phyloP scores from a whole-genome alignment of 768 basidiomycete genomes.

The Lentinula edodes region DNA sequence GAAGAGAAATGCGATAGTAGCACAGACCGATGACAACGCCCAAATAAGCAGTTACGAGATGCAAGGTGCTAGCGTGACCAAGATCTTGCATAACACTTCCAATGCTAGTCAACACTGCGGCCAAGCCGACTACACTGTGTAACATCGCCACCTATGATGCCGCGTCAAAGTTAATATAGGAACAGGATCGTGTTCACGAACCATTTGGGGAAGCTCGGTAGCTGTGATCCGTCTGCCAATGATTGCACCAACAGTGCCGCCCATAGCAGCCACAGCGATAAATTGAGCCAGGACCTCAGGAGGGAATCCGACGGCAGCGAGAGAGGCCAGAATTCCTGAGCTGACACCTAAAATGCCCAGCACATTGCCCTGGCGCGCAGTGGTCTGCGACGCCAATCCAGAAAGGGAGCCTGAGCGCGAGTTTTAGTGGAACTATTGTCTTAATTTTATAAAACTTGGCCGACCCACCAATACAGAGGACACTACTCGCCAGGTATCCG shows the following conservation, averaged over 20 bases:
- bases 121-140: slow-evolving; percentile 87
- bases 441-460: neutral
- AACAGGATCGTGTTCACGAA: slow-evolving; percentile 20
- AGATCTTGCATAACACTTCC: slow-evolving; percentile 73
- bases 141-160: slow-evolving; percentile 49
- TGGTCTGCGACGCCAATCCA: slow-evolving; percentile 71
- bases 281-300: slow-evolving; percentile 73
- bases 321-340: slow-evolving; percentile 74
- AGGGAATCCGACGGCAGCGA: slow-evolving; percentile 80
- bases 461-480: slow-evolving; percentile 73
- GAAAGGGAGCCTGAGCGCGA: slow-evolving; percentile 60
- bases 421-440: slow-evolving; percentile 1
- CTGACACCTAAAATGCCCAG: slow-evolving; percentile 85
- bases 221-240: slow-evolving; percentile 82
- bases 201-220: slow-evolving; percentile 84
- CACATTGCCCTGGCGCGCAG: slow-evolving; percentile 83
- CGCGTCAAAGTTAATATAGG: neutral
- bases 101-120: slow-evolving; percentile 83
- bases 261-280: slow-evolving; percentile 69
- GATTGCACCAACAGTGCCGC: slow-evolving; percentile 61
- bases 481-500: slow-evolving; percentile 77
- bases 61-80: slow-evolving; percentile 63
- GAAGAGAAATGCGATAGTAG: neutral
- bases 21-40: slow-evolving; percentile 76
- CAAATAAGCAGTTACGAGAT: slow-evolving; percentile 80